phyloP scores from a whole-genome alignment of 2,329 filamentous ascomycete species.

The Colletotrichum tropicicola region DNA sequence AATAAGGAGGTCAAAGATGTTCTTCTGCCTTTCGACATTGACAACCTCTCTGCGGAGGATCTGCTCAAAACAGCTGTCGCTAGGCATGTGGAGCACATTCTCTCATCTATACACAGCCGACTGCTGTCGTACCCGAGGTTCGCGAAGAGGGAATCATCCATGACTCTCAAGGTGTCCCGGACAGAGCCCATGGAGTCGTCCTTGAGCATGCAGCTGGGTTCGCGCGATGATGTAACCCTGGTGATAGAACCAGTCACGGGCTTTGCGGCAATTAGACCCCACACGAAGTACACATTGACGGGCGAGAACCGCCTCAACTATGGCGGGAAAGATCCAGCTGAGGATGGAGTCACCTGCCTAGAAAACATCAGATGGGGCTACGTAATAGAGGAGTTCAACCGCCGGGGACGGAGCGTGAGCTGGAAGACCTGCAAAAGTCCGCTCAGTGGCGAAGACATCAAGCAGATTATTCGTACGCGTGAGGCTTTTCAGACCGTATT shows the following conservation, averaged over 20 bases:
- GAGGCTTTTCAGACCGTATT: conserved; percentile 73
- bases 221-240: conserved; percentile 67
- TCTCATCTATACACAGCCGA: conserved; percentile 71
- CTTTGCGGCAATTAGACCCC: conserved; percentile 75
- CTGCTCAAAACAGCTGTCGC: conserved; percentile 80
- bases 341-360: conserved; percentile 65
- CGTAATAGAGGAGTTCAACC: conserved; percentile 68
- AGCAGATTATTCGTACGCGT: conserved; percentile 68
- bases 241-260: conserved; percentile 83
- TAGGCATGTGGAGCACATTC: conserved; percentile 76
- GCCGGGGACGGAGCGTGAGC: conserved; percentile 67
- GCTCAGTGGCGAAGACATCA: conserved; percentile 62
- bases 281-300: conserved; percentile 62
- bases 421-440: conserved; percentile 66
- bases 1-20: conserved; percentile 76
- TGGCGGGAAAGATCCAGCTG: conserved; percentile 60
- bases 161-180: conserved; percentile 66
- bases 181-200: conserved; percentile 72
- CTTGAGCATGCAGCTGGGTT: conserved; percentile 75
- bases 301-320: conserved; percentile 73
- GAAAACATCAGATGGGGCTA: conserved; percentile 70
- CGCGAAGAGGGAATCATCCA: conserved; percentile 63
- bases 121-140: conserved; percentile 70
- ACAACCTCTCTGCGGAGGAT: conserved; percentile 75
- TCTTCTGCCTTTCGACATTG: conserved; percentile 73